A percentile compares a stretch with the other conserved stretches of the same genome.
Evolutionary conservation across 441 rosid species (phyloP).

Genomic region (Arabidopsis lyrata): DNA sequence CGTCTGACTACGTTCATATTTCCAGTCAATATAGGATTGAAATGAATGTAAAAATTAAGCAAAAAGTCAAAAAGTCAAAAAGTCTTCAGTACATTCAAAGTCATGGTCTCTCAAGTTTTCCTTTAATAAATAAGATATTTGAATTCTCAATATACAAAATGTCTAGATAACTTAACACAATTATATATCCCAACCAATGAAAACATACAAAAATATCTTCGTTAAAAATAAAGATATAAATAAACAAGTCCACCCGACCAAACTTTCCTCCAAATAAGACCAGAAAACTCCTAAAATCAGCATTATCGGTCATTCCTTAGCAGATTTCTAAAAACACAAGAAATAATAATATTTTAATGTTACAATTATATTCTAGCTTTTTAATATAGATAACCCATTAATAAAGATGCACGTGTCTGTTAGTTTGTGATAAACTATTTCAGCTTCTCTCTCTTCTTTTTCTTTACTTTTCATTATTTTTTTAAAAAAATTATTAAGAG

Average conservation of each 20-base stretch:
- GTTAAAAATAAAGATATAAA: not conserved
- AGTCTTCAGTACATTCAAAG: constrained; percentile 13
- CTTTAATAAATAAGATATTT: not conserved
- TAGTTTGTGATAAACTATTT: too few relatives aligned
- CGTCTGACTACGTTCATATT: not conserved
- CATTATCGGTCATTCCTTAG: too few relatives aligned
- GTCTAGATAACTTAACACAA: not conserved
- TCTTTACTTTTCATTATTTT: too few relatives aligned
- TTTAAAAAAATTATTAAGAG: too few relatives aligned
- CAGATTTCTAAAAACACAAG: not conserved
- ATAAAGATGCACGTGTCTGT: too few relatives aligned
- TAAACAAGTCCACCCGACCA: constrained; percentile 15
- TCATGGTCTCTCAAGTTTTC: not conserved
- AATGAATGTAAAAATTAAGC: not conserved
- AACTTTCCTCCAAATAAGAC: constrained; percentile 36
- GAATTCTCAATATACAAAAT: constrained; percentile 3
- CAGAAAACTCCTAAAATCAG: not conserved
- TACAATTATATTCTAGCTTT: too few relatives aligned
- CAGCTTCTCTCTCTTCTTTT: too few relatives aligned
- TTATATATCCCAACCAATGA: not conserved
- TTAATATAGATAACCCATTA: too few relatives aligned
- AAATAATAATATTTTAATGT: too few relatives aligned
- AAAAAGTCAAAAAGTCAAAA: not conserved
- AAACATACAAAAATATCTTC: not conserved
- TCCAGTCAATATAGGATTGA: constrained; percentile 23